Evolutionary conservation across 768 basidiomycete genomes (phyloP), one percentile per base, ranked within the genome.

Genomic region (Xerocomellus chrysenteron): DNA sequence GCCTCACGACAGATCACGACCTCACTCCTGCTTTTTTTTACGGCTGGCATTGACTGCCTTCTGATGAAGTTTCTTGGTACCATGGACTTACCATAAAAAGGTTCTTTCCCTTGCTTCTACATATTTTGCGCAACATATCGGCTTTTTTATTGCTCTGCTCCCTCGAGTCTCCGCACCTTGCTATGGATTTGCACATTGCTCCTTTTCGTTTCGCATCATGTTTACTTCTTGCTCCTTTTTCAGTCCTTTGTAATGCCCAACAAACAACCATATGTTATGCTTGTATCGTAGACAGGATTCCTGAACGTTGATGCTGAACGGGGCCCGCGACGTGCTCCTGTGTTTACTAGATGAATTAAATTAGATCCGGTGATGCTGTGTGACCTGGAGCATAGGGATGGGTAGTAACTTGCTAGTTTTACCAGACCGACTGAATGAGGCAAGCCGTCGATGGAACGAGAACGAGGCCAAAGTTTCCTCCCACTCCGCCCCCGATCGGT

Each of bases 41-140:
- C 12, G 28, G 37, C 52, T 54, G 68, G 68, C 68, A 69, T 69
- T 65, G 68, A 72, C 61, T 66, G 67, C 61, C 64, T 47, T 51
- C 39, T 28, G 37, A 54, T n/a, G 32, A 28, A 28, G 26, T 59
- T 70, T 68, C 58, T 68, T 69, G 69, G 58, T 52, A 56, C 58
- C 61, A 41, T 47, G 65, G 62, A 70, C 61, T 50, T 54, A 6
- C 32, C 39, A 46, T 55, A 47, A 52, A 52, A 50, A 48, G 49
- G 49, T 26, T 32, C 36, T 33, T 52, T 49, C 39, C 39, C 11
- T 30, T 61, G 56, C 58, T 65, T 54, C 52, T 4, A 21, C 21
- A 21, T 21, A 55, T 65, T 56, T 60, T 56, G 57, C 54, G 49
- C 59, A 52, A 59, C 52, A 56, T 50, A 52, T 32, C 52, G 41